Evolutionary conservation across 768 basidiomycete genomes (phyloP).

Genomic region (Mycena pura): DNA sequence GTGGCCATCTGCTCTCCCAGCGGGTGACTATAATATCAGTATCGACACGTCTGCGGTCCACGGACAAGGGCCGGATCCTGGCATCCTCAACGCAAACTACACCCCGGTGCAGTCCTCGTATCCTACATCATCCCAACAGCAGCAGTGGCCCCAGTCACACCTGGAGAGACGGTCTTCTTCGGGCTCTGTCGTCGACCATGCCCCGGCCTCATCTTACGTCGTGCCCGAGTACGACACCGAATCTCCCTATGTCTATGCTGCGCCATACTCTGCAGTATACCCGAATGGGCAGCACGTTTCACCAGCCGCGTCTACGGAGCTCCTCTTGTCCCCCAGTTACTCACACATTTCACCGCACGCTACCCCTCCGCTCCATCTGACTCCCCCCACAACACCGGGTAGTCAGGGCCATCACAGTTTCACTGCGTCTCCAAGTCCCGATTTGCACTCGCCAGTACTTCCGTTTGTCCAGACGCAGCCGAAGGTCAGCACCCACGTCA

Average conservation of each 20-base stretch:
- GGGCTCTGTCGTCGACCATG: constrained; percentile 9
- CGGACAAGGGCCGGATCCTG: constrained; percentile 4
- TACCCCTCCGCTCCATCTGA: constrained; percentile 23
- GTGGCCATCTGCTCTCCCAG: constrained; percentile 1
- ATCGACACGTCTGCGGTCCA: constrained; percentile 19
- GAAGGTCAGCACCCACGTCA: constrained; percentile 10
- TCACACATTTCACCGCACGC: constrained; percentile 24
- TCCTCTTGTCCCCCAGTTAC: constrained; percentile 22
- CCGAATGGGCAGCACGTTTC: constrained; percentile 21
- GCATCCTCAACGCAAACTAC: constrained; percentile 12
- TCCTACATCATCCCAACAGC: constrained; percentile 17
- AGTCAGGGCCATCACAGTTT: constrained; percentile 12
- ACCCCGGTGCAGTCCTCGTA: constrained; percentile 15
- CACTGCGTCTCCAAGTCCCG: constrained; percentile 23
- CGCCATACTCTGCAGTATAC: constrained; percentile 15
- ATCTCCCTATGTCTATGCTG: constrained; percentile 8
- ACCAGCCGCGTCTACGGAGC: constrained; percentile 21
- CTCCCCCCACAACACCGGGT: constrained; percentile 20
- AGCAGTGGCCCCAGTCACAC: constrained; percentile 9
- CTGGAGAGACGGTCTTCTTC: constrained; percentile 9
- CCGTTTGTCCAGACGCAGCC: constrained; percentile 7
- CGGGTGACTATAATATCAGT: constrained; percentile 17
- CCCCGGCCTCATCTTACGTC: not conserved
- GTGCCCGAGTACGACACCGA: constrained; percentile 15
- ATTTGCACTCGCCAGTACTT: constrained; percentile 16